These are phyloP conservation scores for Phascolomyces articulosus DNA, from an alignment of 371 early-diverging fungal species.

Conservation along the genomic window DNA sequence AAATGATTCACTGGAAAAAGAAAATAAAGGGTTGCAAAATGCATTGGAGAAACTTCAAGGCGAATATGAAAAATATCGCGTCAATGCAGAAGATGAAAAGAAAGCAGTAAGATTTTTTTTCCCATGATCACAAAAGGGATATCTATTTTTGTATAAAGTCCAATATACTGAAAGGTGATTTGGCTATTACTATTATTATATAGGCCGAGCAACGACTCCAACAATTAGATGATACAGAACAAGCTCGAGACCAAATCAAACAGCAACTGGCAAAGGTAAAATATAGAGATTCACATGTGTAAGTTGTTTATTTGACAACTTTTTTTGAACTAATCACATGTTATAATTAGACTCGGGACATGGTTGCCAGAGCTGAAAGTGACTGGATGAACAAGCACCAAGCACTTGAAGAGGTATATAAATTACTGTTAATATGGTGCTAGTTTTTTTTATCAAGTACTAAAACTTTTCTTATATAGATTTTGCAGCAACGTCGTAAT, in stretches of 20 bases:
- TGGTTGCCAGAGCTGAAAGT: constrained; percentile 55
- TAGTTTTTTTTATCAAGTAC: background rate
- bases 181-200: too few species aligned
- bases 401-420: constrained; percentile 26
- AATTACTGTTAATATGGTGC: background rate
- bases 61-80: constrained; percentile 2
- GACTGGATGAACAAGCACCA: constrained; percentile 52
- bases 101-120: background rate
- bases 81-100: background rate
- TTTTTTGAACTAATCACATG: too few species aligned
- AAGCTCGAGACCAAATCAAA: constrained; percentile 47
- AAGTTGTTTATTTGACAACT: too few species aligned
- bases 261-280: constrained; percentile 41
- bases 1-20: background rate
- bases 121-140: too few species aligned
- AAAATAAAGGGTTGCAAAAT: constrained; percentile 8
- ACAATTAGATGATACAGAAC: constrained; percentile 36
- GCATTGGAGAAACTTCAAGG: background rate
- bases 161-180: too few species aligned
- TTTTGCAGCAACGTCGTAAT: background rate
- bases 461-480: background rate
- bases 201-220: constrained; percentile 18
- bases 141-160: too few species aligned
- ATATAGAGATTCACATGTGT: too few species aligned
- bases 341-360: constrained; percentile 35